These are phyloP conservation scores for Picea abies DNA, from an alignment of 83 land plant species.

Conservation along the genomic window DNA sequence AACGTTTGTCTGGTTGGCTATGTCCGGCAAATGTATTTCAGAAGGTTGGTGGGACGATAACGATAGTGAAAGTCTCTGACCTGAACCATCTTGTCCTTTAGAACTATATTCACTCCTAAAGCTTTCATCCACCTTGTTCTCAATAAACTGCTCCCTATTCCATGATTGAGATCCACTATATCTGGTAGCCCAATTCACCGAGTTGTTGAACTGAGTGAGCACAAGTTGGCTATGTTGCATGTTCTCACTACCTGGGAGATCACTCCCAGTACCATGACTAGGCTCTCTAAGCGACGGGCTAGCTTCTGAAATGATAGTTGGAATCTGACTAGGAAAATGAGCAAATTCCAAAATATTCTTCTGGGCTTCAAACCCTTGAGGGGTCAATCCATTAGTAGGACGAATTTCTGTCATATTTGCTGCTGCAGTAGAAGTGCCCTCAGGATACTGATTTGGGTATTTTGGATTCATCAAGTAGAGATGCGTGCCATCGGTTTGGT, in stretches of 20 bases:
- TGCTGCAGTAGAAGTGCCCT: not conserved
- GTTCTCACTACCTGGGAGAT: not conserved
- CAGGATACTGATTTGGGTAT: no score
- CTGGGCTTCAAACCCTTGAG: not conserved
- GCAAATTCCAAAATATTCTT: conserved; percentile 1
- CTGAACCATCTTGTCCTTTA: not conserved
- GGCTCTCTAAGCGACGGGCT: not conserved
- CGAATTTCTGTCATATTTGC: not conserved
- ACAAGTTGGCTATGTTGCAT: conserved; percentile 8
- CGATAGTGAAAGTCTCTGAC: conserved; percentile 18
- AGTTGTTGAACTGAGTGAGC: not conserved
- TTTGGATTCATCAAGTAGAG: no score
- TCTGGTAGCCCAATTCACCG: not conserved
- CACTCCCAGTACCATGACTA: conserved; percentile 6
- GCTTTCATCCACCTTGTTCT: no score
- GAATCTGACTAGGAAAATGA: not conserved
- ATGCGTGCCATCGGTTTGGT: no score
- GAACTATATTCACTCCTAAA: not conserved
- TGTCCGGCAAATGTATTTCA: conserved; percentile 8
- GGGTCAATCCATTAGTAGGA: not conserved
- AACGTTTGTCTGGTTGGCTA: not conserved
- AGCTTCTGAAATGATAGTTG: not conserved
- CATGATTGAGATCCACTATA: conserved; percentile 1
- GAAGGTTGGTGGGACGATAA: conserved; percentile 8
- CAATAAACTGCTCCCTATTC: not conserved